phyloP scores from a whole-genome alignment of 148 eudicot genomes.

The Bassia scoparia region DNA sequence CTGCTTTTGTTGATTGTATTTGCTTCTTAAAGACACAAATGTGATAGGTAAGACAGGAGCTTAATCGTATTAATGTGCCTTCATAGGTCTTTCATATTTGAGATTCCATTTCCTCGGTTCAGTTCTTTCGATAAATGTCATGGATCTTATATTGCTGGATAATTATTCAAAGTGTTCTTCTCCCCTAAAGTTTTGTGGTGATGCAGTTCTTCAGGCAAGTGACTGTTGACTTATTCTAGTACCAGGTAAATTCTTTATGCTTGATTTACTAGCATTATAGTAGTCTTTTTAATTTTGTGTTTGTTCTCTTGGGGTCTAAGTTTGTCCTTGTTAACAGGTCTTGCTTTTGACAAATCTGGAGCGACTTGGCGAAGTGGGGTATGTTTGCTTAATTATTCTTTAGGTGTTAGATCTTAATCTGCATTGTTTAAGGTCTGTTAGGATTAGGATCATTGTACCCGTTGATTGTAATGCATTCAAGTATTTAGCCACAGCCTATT shows the following conservation, averaged over 20 bases:
- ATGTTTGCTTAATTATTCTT: neutral
- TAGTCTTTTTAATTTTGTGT: neutral
- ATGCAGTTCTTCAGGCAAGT: constrained; percentile 31
- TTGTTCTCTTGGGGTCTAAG: neutral
- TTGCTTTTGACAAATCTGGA: constrained; percentile 33
- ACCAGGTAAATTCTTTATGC: constrained; percentile 20
- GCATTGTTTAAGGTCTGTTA: too few species aligned
- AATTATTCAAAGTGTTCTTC: neutral
- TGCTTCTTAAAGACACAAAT: too few species aligned
- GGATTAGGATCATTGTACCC: neutral
- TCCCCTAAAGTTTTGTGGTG: neutral
- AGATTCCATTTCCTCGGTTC: neutral
- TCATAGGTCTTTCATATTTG: too few species aligned
- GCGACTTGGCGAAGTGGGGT: constrained; percentile 36
- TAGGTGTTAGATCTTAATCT: too few species aligned
- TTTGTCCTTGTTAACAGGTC: constrained; percentile 21
- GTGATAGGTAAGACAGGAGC: too few species aligned
- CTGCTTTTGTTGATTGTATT: too few species aligned
- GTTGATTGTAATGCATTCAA: neutral
- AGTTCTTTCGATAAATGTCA: neutral
- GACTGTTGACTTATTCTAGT: constrained; percentile 30
- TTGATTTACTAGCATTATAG: neutral
- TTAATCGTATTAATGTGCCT: too few species aligned
- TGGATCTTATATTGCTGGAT: neutral
- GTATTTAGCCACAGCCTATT: neutral